These are phyloP conservation scores for Phytophthora ohioensis DNA, from an alignment of 352 stramenopile species.

Conservation along the genomic window DNA sequence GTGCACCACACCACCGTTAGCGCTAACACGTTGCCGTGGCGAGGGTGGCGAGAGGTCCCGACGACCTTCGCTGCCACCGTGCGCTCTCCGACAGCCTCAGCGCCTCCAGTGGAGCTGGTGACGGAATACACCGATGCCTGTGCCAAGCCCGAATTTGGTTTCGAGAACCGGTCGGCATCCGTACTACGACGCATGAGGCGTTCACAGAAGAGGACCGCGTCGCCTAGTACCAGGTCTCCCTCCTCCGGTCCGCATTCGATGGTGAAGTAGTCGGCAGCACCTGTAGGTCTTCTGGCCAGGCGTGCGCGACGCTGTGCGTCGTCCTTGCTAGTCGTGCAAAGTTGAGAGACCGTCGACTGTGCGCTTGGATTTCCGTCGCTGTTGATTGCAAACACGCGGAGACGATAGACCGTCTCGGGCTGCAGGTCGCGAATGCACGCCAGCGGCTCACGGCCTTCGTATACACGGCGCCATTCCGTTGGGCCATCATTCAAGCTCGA, in stretches of 20 bases:
- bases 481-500: conserved; percentile 30
- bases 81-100: conserved; percentile 67
- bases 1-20: conserved; percentile 85
- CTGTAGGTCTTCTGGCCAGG: conserved; percentile 42
- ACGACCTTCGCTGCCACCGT: conserved; percentile 79
- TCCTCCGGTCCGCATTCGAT: conserved; percentile 71
- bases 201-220: conserved; percentile 94
- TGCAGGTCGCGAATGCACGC: conserved; percentile 70
- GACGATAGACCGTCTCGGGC: conserved; percentile 85
- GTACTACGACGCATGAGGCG: conserved; percentile 72
- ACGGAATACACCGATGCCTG: conserved; percentile 62
- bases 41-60: conserved; percentile 52
- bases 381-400: conserved; percentile 88
- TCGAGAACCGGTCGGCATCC: conserved; percentile 39
- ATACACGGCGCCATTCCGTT: conserved; percentile 75
- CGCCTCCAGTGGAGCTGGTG: conserved; percentile 41
- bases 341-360: conserved; percentile 82
- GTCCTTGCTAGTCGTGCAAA: conserved; percentile 77
- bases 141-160: conserved; percentile 15
- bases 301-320: conserved; percentile 58
- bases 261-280: conserved; percentile 72
- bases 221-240: conserved; percentile 86
- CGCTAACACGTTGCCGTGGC: conserved; percentile 59
- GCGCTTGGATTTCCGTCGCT: conserved; percentile 59
- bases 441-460: conserved; percentile 82